A percentile compares a stretch with the other conserved stretches of the same genome.
These are phyloP conservation scores for Naganishia kalamii DNA, from an alignment of 768 basidiomycete genomes.

Conservation along the genomic window DNA sequence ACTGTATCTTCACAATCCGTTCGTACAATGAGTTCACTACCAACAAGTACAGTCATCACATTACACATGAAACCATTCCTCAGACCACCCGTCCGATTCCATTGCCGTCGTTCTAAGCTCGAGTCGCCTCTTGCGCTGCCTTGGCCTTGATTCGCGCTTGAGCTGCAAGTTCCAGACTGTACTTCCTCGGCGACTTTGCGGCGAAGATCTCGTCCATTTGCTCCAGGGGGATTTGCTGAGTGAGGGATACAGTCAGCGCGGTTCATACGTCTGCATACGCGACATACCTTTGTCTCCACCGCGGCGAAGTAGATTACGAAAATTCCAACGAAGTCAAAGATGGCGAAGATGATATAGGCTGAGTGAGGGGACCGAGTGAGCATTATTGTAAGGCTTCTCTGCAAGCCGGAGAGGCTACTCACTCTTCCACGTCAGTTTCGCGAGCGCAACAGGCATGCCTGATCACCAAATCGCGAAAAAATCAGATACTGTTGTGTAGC, in stretches of 20 bases:
- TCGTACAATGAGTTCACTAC: too few species aligned
- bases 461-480: too few species aligned
- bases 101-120: background rate
- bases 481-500: too few species aligned
- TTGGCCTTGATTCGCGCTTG: conserved; percentile 7
- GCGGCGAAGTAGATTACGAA: conserved; percentile 52
- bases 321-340: conserved; percentile 51
- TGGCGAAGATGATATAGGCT: conserved; percentile 19
- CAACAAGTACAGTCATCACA: too few species aligned
- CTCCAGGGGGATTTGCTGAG: conserved; percentile 1
- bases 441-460: conserved; percentile 52
- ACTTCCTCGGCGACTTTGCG: background rate
- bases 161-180: conserved; percentile 4
- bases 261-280: background rate
- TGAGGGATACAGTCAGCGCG: background rate
- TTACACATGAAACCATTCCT: too few species aligned
- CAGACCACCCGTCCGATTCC: too few species aligned
- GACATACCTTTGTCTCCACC: conserved; percentile 52
- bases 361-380: background rate
- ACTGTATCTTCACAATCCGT: too few species aligned
- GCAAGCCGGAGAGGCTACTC: conserved; percentile 1
- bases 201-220: conserved; percentile 2
- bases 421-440: conserved; percentile 54
- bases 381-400: background rate
- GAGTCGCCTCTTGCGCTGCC: background rate